Base-by-base conservation (phyloP, 768 basidiomycete genomes). In the Kwoniella bestiolae region DNA sequence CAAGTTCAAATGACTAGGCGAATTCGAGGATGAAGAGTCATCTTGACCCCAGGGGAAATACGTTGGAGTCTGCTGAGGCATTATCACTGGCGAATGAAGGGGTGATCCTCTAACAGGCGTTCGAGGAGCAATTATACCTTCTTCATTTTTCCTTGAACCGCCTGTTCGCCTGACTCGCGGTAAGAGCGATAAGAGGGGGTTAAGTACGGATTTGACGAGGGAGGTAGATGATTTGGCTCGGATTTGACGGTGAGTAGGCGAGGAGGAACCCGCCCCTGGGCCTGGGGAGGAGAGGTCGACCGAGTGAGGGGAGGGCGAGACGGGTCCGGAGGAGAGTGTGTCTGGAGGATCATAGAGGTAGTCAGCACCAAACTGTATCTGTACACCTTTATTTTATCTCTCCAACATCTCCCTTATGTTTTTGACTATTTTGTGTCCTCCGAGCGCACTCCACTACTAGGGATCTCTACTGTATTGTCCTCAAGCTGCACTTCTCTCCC, bases 31-130 rank as follows among this genome's bases (percentile, higher is more conserved):
- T 11, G 53, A 29, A 11, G 11, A 18, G 25, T 49, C 41, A 8
- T 60, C 59, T n/a, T 25, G 32, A 5, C 53, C 60, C 59, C 60
- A 67, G 9, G 66, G 66, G 55, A 67, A 67, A 35, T 67, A 67
- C 8, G 12, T 41, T 11, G 38, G 57, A 32, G 18, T 55, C n/a
- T 21, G 52, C 29, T n/a, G 38, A 38, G 57, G 60, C 66, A 67
- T 67, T 5, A 45, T 18, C 0, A 67, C 66, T 7, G 66, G 66
- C 12, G 66, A 61, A 46, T 67, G 66, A 21, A 67, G 29, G 23
- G 66, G 66, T 12, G 66, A 67, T 2, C 66, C 66, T 12, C 66
- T n/a, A 26, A 67, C 26, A 11, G 66, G 66, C 21, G 66, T 67
- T 14, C 66, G 53, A 29, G 66, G 66, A 11, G 66, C 66, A 18